Evolutionary conservation across 2,329 filamentous ascomycete genomes (phyloP), one percentile per base, ranked within the genome.

Genomic region (Alternaria incomplexa): DNA sequence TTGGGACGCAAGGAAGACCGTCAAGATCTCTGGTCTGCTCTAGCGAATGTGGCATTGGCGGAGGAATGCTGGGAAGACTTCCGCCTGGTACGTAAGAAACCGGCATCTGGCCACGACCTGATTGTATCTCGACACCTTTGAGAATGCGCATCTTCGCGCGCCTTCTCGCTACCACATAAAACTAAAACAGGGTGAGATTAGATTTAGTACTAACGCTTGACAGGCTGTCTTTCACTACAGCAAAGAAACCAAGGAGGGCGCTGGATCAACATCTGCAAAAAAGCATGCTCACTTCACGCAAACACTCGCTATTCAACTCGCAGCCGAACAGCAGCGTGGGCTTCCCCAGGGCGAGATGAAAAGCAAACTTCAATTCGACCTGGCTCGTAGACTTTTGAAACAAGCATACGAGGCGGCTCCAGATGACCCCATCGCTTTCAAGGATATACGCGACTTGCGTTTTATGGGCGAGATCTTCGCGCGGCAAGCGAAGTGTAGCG

Each of bases 51-150:
- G 46, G 73, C 77, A n/a, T 70, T 76, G 65, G 63, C 65, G 17
- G 70, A 73, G 46, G 71, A 72, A 44, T 77, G 72, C 55, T 79
- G 77, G 77, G 76, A 78, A 40, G 76, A 79, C 66, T 77, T 73
- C 30, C 72, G 73, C 43, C 66, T 64, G 40, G 77, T 79, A 72
- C 13, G 74, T 69, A 25, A 13, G 26, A 52, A 52, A 4, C 36
- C 30, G 20, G 7, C 32, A 10, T 32, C 23, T 23, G 48, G 20
- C 30, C 30, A 26, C 23, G 22, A 15, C 30, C 32, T n/a, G 20
- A 2, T 30, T 36, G 30, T 52, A 20, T 15, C 30, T 52, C 30
- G 48, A 20, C 20, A 17, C 36, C 52, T 13, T 22, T 44, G 17
- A 5, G 6, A 23, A 54, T 32, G 13, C 22, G 25, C 3, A 36